phyloP scores from a whole-genome alignment of 176 grass and related monocot genomes.

The Saccharum spontaneum region DNA sequence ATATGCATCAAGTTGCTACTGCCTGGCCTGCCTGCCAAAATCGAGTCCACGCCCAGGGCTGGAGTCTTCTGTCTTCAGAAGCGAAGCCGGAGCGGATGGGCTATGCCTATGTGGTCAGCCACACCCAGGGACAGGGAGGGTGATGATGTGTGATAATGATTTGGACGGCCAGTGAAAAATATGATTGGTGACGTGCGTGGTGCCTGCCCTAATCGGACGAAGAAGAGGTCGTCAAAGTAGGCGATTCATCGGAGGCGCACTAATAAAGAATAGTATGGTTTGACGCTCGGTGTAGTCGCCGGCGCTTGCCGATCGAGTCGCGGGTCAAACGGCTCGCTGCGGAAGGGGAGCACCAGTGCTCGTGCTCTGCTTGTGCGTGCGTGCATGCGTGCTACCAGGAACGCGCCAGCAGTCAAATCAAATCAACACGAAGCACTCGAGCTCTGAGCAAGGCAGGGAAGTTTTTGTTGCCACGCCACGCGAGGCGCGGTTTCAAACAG shows the following conservation, averaged over 20 bases:
- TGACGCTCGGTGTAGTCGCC: background rate
- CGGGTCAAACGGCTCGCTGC: background rate
- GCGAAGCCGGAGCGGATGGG: background rate
- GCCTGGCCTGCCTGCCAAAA: background rate
- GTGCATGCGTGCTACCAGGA: background rate
- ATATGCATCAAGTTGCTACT: background rate
- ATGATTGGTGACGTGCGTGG: background rate
- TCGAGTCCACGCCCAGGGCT: conserved; percentile 2
- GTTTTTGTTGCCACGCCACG: background rate
- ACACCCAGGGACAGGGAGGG: too few species aligned
- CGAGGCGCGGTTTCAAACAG: too few species aligned
- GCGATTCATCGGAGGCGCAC: background rate
- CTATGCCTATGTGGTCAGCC: background rate
- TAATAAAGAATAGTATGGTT: background rate
- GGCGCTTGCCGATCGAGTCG: background rate
- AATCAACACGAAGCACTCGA: background rate
- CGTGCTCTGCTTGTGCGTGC: background rate
- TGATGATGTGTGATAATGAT: background rate
- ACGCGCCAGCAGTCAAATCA: too few species aligned
- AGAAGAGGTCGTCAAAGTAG: background rate
- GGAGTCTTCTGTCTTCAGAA: background rate
- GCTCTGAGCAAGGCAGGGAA: background rate
- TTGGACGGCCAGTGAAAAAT: background rate
- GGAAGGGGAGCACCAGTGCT: background rate
- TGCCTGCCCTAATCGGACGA: background rate